Percentiles rank a stretch among this genome's conserved stretches.
Conservation (phyloP, 202 grass and related monocot species). For the Zizania palustris region DNA sequence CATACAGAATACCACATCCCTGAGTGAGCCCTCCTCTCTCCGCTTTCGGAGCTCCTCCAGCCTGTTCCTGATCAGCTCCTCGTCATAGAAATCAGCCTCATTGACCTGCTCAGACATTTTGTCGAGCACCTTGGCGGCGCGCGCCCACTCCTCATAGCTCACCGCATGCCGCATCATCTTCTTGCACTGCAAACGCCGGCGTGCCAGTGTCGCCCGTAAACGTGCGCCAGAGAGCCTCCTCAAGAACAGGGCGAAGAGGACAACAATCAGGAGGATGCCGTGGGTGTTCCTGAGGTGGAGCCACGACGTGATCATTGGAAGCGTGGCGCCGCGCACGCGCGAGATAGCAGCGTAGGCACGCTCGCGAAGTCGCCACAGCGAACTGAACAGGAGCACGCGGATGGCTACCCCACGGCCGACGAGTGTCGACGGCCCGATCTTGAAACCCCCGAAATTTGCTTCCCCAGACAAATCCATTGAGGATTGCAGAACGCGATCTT, state of each 20-base stretch:
- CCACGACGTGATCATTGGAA: conserved; percentile 44
- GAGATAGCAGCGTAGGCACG: conserved; percentile 37
- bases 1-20: conserved; percentile 88
- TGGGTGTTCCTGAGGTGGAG: conserved; percentile 77
- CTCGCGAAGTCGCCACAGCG: conserved; percentile 55
- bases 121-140: conserved; percentile 90
- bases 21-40: conserved; percentile 71
- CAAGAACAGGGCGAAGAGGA: conserved; percentile 61
- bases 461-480: conserved; percentile 76
- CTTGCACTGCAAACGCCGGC: conserved; percentile 66
- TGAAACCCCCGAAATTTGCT: conserved; percentile 65
- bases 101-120: conserved; percentile 58
- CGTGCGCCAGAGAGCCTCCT: conserved; percentile 59
- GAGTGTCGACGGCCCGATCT: conserved; percentile 72
- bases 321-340: conserved; percentile 35
- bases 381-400: conserved; percentile 75
- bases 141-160: conserved; percentile 88
- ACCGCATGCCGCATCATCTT: conserved; percentile 59
- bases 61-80: conserved; percentile 78
- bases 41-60: conserved; percentile 68
- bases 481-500: not conserved
- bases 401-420: conserved; percentile 79
- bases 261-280: conserved; percentile 58
- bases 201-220: conserved; percentile 58
- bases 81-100: conserved; percentile 70